Evolutionary conservation across 1,284 basidiomycete genomes (phyloP).

Genomic region (Austroboletus olivaceoglutinosus): DNA sequence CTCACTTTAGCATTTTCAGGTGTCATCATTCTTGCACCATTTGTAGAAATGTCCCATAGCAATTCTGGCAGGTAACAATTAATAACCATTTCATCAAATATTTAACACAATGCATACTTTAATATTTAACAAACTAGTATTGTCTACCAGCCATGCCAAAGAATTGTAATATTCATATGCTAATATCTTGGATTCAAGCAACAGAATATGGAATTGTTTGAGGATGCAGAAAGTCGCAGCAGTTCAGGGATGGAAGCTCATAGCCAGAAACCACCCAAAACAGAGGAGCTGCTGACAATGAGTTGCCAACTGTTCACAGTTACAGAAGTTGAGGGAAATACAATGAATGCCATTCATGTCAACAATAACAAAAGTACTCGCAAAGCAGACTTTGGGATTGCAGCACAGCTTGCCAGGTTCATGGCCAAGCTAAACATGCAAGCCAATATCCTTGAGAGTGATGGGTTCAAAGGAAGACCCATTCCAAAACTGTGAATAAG

Average conservation of each 20-base stretch:
- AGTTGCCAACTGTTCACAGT: conserved; percentile 2
- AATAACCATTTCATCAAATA: neutral
- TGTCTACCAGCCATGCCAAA: neutral
- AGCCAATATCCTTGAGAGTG: neutral
- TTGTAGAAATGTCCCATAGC: neutral
- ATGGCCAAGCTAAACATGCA: conserved; percentile 3
- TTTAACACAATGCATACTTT: neutral
- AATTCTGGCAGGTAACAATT: neutral
- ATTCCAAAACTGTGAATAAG: too few relatives aligned
- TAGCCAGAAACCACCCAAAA: conserved; percentile 5
- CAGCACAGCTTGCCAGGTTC: neutral
- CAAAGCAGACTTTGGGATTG: neutral
- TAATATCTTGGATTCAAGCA: conserved; percentile 18
- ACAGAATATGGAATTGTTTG: conserved; percentile 17
- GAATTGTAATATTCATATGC: conserved; percentile 19
- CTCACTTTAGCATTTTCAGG: conserved; percentile 41
- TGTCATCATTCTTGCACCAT: neutral
- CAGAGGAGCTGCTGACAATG: neutral
- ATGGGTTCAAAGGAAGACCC: neutral
- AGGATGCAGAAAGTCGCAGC: conserved; percentile 19
- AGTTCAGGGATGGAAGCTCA: conserved; percentile 13
- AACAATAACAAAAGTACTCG: conserved; percentile 4
- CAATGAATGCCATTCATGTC: conserved; percentile 5
- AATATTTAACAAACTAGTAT: neutral
- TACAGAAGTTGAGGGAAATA: neutral